A percentile compares a stretch with the other conserved stretches of the same genome.
These are phyloP conservation scores for Cystobasidium ongulense DNA, from an alignment of 768 basidiomycete genomes.

Conservation along the genomic window DNA sequence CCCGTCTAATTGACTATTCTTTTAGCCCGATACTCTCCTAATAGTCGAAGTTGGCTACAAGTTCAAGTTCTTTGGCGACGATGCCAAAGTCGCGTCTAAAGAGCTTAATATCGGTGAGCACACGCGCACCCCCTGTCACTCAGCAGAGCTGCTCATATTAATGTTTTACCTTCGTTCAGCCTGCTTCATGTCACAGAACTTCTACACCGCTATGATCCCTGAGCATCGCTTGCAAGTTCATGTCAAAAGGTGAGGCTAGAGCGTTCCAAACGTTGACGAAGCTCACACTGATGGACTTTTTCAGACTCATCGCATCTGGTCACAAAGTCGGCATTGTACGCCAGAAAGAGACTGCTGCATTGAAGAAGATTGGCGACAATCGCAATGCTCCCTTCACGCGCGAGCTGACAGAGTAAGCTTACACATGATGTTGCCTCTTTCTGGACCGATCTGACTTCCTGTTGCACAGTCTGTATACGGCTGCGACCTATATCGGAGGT, in stretches of 20 bases:
- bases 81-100: conserved; percentile 69
- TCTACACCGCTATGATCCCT: conserved; percentile 67
- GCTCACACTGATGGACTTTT: background rate
- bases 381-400: conserved; percentile 65
- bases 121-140: background rate
- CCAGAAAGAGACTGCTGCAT: conserved; percentile 77
- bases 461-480: conserved; percentile 14
- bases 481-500: conserved; percentile 66
- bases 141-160: background rate
- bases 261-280: background rate
- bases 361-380: conserved; percentile 74
- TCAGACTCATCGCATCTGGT: conserved; percentile 64
- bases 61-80: conserved; percentile 64
- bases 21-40: conserved; percentile 20
- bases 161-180: conserved; percentile 52
- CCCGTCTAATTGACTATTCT: background rate
- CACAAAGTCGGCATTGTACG: conserved; percentile 74
- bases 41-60: conserved; percentile 35
- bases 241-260: conserved; percentile 26
- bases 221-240: conserved; percentile 51
- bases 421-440: conserved; percentile 63
- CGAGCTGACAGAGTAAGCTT: conserved; percentile 54
- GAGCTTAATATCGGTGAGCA: conserved; percentile 40
- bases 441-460: conserved; percentile 51
- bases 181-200: conserved; percentile 62